phyloP scores from a whole-genome alignment of 2,329 filamentous ascomycete genomes.

The Diaporthe sp. region DNA sequence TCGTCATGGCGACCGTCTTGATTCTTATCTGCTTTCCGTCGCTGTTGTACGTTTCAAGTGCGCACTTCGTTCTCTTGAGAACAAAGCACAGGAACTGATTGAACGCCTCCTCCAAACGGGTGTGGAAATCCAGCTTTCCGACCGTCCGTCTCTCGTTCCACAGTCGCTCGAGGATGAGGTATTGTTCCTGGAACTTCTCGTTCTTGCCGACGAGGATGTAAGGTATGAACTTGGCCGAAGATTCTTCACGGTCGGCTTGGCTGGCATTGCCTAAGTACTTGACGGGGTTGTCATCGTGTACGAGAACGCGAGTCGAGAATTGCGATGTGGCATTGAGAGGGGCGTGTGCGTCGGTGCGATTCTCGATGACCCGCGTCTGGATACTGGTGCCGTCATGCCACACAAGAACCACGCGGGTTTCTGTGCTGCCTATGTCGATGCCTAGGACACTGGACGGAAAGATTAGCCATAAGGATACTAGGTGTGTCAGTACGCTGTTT shows the following conservation, averaged over 20 bases:
- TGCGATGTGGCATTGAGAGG: not conserved
- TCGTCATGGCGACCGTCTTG: not conserved
- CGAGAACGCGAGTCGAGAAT: not conserved
- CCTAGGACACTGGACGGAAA: not conserved
- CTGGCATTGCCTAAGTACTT: not conserved
- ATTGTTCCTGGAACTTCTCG: not conserved
- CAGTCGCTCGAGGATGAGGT: not conserved
- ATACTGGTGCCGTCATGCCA: not conserved
- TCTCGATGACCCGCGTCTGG: not conserved
- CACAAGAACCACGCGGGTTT: not conserved
- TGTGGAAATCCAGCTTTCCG: accelerated
- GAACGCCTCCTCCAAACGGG: not conserved
- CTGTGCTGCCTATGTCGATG: not conserved
- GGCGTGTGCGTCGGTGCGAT: not conserved
- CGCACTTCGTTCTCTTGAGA: not conserved
- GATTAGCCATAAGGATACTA: not conserved
- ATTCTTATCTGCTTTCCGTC: not conserved
- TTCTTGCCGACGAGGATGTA: not conserved
- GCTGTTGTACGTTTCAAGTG: accelerated
- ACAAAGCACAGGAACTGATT: not conserved
- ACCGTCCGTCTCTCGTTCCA: not conserved
- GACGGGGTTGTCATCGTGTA: not conserved
- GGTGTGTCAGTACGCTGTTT: not conserved
- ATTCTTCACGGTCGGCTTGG: not conserved
- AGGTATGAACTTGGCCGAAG: not conserved